phyloP scores from a whole-genome alignment of 129 eudicot genomes.

The Tanacetum coccineum region DNA sequence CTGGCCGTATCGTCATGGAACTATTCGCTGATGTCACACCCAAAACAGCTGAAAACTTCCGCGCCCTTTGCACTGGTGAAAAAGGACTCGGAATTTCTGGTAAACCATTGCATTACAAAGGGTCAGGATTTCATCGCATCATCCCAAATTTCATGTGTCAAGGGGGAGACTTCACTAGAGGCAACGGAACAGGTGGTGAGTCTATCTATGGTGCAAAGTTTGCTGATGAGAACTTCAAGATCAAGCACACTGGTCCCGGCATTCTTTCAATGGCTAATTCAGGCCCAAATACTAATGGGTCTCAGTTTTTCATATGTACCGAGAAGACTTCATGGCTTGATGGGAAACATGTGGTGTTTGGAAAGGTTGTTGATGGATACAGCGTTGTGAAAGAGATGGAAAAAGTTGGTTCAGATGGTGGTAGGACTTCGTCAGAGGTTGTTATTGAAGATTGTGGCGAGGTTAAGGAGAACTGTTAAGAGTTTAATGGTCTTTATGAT shows the following conservation, averaged over 20 bases:
- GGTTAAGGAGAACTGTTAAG: constrained; percentile 38
- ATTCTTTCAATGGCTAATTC: constrained; percentile 88
- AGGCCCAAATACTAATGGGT: constrained; percentile 80
- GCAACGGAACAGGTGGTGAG: constrained; percentile 92
- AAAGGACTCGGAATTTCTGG: constrained; percentile 76
- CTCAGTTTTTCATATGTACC: constrained; percentile 85
- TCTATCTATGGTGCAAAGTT: constrained; percentile 81
- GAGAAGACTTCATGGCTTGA: constrained; percentile 76
- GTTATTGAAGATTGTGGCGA: constrained; percentile 85
- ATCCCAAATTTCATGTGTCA: constrained; percentile 91
- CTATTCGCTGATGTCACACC: constrained; percentile 70
- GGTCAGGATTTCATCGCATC: constrained; percentile 76
- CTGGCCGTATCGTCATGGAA: constrained; percentile 80
- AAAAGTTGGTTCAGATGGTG: constrained; percentile 53
- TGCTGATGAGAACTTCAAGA: constrained; percentile 78
- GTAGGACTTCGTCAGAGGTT: constrained; percentile 40
- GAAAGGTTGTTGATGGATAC: constrained; percentile 82
- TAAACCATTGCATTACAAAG: constrained; percentile 86
- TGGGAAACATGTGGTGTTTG: constrained; percentile 91
- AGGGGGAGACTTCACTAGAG: constrained; percentile 91
- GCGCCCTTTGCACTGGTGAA: constrained; percentile 97
- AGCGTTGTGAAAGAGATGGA: constrained; percentile 73
- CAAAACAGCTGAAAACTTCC: constrained; percentile 86
- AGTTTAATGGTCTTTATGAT: not conserved
- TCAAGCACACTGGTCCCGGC: constrained; percentile 69